These are phyloP conservation scores for Crithidia expoeki DNA, from an alignment of 208 protist species.

Conservation along the genomic window DNA sequence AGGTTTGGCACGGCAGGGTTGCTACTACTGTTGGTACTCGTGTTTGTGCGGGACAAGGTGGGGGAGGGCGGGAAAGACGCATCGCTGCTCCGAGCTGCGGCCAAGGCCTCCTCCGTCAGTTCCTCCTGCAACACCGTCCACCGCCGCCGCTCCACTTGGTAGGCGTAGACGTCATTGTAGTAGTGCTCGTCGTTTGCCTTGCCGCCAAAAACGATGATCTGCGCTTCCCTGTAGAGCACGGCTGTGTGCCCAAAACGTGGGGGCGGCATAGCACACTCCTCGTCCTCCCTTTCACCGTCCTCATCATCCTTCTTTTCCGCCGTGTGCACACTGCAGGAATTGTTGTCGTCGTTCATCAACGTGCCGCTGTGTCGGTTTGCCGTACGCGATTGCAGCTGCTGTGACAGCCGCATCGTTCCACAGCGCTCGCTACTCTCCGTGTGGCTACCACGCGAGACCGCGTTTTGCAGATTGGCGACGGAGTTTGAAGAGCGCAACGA, in stretches of 20 bases:
- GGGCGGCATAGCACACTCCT: conserved; percentile 16
- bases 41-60: neutral
- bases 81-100: neutral
- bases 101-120: neutral
- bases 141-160: conserved; percentile 28
- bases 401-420: neutral
- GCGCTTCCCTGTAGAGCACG: conserved; percentile 43
- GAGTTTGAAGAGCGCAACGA: conserved; percentile 20
- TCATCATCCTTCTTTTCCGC: neutral
- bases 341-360: neutral
- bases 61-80: neutral
- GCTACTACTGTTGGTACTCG: neutral
- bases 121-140: conserved; percentile 29
- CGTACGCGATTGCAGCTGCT: neutral
- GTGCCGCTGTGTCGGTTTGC: neutral
- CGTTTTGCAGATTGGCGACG: conserved; percentile 1
- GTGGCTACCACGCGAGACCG: neutral
- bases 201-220: conserved; percentile 68
- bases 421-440: neutral
- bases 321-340: too few species aligned
- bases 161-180: conserved; percentile 54
- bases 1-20: conserved; percentile 1
- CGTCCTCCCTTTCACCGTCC: neutral
- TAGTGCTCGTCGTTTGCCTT: conserved; percentile 34
- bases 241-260: conserved; percentile 74